Evolutionary conservation across 2,329 filamentous ascomycete species (phyloP).

Genomic region (Apiospora koreana): DNA sequence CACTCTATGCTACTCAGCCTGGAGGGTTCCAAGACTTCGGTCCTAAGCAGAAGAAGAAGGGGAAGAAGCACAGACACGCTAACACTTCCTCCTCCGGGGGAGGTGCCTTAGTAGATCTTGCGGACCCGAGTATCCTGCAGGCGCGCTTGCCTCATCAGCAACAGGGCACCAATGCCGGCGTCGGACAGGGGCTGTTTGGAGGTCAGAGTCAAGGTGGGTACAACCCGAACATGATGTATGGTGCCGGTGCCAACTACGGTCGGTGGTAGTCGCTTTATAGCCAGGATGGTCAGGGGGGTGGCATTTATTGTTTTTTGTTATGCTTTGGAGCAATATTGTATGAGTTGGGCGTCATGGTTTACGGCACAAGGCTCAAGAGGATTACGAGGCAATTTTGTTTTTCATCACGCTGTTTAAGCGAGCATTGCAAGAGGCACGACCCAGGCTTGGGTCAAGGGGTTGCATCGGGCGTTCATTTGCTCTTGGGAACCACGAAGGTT

Average conservation of each 20-base stretch:
- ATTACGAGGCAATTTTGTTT: conserved; percentile 32
- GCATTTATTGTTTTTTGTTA: conserved; percentile 18
- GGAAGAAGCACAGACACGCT: conserved; percentile 99
- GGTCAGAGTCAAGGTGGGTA: conserved; percentile 92
- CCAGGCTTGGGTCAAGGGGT: conserved; percentile 31
- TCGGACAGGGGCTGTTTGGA: conserved; percentile 87
- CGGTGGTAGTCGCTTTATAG: conserved; percentile 57
- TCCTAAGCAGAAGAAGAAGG: conserved; percentile 99
- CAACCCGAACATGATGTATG: conserved; percentile 82
- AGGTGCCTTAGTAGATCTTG: conserved; percentile 99
- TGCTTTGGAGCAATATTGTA: conserved; percentile 26
- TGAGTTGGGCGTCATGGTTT: conserved; percentile 30
- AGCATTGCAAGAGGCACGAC: conserved; percentile 44
- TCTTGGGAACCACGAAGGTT: conserved; percentile 19
- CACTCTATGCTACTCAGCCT: conserved; percentile 86
- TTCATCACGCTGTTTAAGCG: conserved; percentile 45
- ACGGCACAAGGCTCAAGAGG: conserved; percentile 25
- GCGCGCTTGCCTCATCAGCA: conserved; percentile 91
- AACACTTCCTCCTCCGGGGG: conserved; percentile 99
- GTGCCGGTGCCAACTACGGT: conserved; percentile 60
- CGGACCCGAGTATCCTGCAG: conserved; percentile 99
- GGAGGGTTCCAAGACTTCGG: conserved; percentile 88
- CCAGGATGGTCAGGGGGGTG: conserved; percentile 17
- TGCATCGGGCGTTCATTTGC: conserved; percentile 37
- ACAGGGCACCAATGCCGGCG: conserved; percentile 73